A percentile compares a stretch with the other conserved stretches of the same genome.
Evolutionary conservation across 1,139 yeast species (phyloP).

Genomic region (Arxiozyma bovina): DNA sequence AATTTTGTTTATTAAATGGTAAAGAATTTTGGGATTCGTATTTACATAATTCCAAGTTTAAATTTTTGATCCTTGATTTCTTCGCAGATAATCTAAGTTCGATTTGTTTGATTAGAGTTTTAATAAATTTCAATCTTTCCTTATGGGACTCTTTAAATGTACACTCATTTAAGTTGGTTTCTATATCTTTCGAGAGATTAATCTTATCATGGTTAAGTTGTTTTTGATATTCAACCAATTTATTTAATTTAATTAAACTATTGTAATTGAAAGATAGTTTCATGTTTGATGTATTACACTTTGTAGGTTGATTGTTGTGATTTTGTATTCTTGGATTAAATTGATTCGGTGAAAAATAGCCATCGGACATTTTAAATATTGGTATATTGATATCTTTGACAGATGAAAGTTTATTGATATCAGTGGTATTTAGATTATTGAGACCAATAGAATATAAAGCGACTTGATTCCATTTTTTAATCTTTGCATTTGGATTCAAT

Average conservation of each 20-base stretch:
- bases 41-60: not conserved
- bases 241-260: constrained; percentile 23
- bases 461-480: constrained; percentile 18
- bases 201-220: constrained; percentile 20
- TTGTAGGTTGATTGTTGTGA: not conserved
- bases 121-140: not conserved
- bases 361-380: constrained; percentile 17
- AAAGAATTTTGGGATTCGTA: not conserved
- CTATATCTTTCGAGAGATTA: constrained; percentile 12
- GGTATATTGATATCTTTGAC: constrained; percentile 10
- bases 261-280: constrained; percentile 22
- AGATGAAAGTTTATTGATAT: constrained; percentile 7
- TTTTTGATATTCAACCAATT: constrained; percentile 21
- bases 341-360: constrained; percentile 14
- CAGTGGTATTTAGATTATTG: constrained; percentile 3
- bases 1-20: not conserved
- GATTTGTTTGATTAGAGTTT: not conserved
- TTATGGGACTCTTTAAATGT: constrained; percentile 5
- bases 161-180: constrained; percentile 3
- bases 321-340: not conserved
- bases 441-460: constrained; percentile 13
- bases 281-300: constrained; percentile 3
- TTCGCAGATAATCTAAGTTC: not conserved
- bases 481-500: not conserved
- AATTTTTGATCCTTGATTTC: not conserved